Evolutionary conservation across 2,329 filamentous ascomycete species (phyloP).

Genomic region (Epichloe festucae): DNA sequence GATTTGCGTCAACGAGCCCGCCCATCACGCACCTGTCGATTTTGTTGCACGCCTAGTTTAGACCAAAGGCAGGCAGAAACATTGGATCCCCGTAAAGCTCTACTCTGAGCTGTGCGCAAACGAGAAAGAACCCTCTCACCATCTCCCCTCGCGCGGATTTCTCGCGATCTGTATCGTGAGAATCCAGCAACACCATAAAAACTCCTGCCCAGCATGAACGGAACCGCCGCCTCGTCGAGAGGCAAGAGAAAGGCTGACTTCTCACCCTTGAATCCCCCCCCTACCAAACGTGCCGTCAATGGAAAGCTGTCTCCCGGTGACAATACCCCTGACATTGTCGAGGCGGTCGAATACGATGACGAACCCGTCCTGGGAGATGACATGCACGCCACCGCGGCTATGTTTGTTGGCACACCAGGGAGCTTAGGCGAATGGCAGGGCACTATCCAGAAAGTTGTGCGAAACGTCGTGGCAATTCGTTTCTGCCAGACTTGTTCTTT

Average conservation of each 20-base stretch:
- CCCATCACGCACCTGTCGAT: neutral
- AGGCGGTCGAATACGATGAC: conserved; percentile 24
- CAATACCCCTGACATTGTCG: conserved; percentile 31
- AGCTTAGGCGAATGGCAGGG: conserved; percentile 69
- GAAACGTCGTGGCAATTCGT: conserved; percentile 94
- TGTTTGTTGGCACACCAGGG: conserved; percentile 25
- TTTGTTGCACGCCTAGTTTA: neutral
- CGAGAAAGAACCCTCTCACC: neutral
- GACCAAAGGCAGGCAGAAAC: neutral
- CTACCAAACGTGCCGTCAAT: conserved; percentile 27
- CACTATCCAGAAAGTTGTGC: conserved; percentile 86
- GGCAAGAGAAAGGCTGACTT: conserved; percentile 40
- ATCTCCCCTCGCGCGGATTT: conserved; percentile 1
- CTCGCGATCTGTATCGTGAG: conserved; percentile 3
- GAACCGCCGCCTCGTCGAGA: conserved; percentile 26
- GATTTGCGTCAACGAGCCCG: neutral
- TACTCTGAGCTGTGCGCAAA: neutral
- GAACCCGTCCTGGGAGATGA: conserved; percentile 30
- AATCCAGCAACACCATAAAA: neutral
- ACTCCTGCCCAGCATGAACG: conserved; percentile 27
- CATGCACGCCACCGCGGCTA: conserved; percentile 19
- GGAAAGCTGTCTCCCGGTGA: conserved; percentile 36
- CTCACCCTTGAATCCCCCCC: conserved; percentile 23
- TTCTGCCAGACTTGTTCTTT: conserved; percentile 98
- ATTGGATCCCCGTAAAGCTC: neutral